Base-by-base conservation (phyloP, 768 basidiomycete species). In the Leccinum subgranulosum region DNA sequence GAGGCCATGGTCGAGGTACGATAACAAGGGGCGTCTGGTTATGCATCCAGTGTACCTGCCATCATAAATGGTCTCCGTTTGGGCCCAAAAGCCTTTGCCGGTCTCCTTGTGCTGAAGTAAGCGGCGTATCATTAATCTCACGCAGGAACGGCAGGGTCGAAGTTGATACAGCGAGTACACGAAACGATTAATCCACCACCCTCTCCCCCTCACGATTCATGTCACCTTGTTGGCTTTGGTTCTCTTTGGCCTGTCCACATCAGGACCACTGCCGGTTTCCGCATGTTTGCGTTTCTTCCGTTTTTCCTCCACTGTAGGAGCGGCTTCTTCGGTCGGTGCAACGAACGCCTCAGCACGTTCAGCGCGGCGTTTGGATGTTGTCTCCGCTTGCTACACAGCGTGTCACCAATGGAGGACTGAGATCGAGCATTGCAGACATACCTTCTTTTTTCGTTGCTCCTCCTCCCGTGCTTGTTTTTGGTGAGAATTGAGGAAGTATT, bases 401-500 rank as follows among this genome's bases (percentile, higher is more conserved):
- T 27, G 62, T 53, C 21, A 56, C 33, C 52, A 19, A 55, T 49
- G 9, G 21, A 45, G 31, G 34, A 17, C 43, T 34, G 10, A 31
- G 27, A 39, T 9, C 10, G 6, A 36, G 15, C n/a, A 54, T 49
- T 43, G 23, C n/a, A 33, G 4, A 25, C 29, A 36, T 51, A 56
- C 59, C 83, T 92, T 93, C 70, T 93, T 84, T 73, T 84, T 87
- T 69, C 88, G 77, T 67, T 82, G 80, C 56, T 81, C 82, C 31
- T 82, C 80, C 65, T 94, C 91, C 34, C 84, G 80, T 3, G 82
- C 84, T 62, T 88, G 87, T 77, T 90, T 96, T 70, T 98, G 92
- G 58, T 84, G 80, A 17, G 89, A 76, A 70, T 96, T 97, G 76
- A 99, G 88, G 80, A 98, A 99, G 70, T 98, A 98, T 68, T 98